These are phyloP conservation scores for Populus nigra DNA, from an alignment of 345 rosid species.

Conservation along the genomic window DNA sequence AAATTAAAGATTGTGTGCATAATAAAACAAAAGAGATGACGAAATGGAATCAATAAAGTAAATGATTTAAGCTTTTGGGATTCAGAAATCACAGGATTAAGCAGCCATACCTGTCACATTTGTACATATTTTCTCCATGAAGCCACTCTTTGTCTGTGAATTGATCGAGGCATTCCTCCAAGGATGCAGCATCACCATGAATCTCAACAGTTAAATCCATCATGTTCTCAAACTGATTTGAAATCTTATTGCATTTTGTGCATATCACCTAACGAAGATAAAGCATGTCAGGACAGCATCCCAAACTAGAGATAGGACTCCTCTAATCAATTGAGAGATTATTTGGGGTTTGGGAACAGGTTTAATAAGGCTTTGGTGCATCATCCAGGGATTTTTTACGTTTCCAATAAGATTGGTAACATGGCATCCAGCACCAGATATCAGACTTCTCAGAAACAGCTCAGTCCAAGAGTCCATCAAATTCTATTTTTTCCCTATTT, in stretches of 20 bases:
- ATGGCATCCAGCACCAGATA: neutral
- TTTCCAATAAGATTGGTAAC: conserved; percentile 56
- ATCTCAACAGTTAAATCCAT: conserved; percentile 97
- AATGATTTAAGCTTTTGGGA: neutral
- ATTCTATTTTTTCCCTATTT: neutral
- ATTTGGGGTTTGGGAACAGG: conserved; percentile 58
- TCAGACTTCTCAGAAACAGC: neutral
- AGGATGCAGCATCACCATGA: conserved; percentile 79
- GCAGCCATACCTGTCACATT: conserved; percentile 77
- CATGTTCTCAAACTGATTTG: conserved; percentile 92
- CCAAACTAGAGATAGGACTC: neutral
- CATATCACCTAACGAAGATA: conserved; percentile 60
- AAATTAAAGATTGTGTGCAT: neutral
- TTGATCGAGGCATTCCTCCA: conserved; percentile 95
- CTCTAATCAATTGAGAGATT: conserved; percentile 45
- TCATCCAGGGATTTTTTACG: conserved; percentile 81
- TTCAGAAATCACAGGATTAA: conserved; percentile 6
- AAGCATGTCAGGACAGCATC: conserved; percentile 16
- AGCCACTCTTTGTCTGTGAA: conserved; percentile 86
- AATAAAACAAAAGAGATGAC: neutral
- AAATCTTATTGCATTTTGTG: conserved; percentile 61
- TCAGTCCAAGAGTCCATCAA: neutral
- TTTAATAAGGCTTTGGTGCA: conserved; percentile 63
- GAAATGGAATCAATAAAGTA: neutral
- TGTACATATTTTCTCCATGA: conserved; percentile 95